Percentiles rank a stretch among this genome's conserved stretches.
Conservation (phyloP, 2,329 filamentous ascomycete genomes). For the Emmonsiellopsis sp. region DNA sequence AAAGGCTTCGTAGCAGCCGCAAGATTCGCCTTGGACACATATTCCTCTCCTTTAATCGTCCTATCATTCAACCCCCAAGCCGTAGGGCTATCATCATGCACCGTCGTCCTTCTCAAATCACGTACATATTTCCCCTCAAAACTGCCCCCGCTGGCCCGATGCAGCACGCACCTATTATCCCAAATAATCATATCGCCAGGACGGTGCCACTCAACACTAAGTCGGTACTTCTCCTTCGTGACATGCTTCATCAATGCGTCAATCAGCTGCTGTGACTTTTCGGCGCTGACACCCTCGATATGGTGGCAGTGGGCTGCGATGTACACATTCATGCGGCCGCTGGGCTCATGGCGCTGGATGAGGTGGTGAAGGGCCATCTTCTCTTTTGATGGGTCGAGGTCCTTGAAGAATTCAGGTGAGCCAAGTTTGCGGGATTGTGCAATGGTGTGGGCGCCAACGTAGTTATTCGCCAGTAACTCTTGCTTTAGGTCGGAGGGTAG, state of each 20-base stretch:
- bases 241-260: conserved; percentile 34
- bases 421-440: conserved; percentile 45
- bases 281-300: conserved; percentile 34
- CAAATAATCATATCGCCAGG: conserved; percentile 46
- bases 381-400: conserved; percentile 32
- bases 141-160: conserved; percentile 40
- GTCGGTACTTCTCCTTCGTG: conserved; percentile 38
- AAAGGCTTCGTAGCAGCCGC: background rate
- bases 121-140: conserved; percentile 41
- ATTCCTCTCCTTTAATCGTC: background rate
- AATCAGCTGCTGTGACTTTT: conserved; percentile 28
- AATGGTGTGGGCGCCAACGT: conserved; percentile 43
- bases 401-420: conserved; percentile 39
- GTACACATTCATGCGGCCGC: conserved; percentile 45
- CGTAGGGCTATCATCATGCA: conserved; percentile 38
- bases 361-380: conserved; percentile 40
- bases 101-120: conserved; percentile 49
- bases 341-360: conserved; percentile 43
- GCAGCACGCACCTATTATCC: conserved; percentile 51
- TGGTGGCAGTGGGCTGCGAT: conserved; percentile 46
- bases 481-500: conserved; percentile 30
- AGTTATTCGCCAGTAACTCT: conserved; percentile 30
- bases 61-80: conserved; percentile 35
- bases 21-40: background rate
- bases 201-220: conserved; percentile 40